Evolutionary conservation across 192 early-diverging fungal genomes (phyloP).

Genomic region (Backusella sp.): DNA sequence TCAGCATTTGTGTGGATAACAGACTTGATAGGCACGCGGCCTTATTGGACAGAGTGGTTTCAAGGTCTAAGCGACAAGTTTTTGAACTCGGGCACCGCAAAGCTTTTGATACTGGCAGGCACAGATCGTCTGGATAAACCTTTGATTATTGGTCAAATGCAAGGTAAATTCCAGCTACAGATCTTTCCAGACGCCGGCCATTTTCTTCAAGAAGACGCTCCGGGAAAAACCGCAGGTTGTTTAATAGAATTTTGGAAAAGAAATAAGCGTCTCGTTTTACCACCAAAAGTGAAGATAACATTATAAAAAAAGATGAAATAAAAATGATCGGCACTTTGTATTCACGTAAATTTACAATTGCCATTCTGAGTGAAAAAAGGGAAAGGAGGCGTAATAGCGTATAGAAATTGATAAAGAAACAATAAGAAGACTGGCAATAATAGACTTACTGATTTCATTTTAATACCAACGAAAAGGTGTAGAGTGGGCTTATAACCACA

Average conservation of each 20-base stretch:
- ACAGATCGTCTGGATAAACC: constrained; percentile 76
- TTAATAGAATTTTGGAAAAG: constrained; percentile 70
- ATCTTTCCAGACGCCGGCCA: constrained; percentile 71
- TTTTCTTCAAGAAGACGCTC: constrained; percentile 71
- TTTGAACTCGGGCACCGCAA: constrained; percentile 55
- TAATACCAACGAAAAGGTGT: background rate
- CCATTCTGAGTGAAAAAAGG: too few relatives aligned
- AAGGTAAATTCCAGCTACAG: constrained; percentile 78
- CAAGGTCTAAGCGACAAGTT: constrained; percentile 69
- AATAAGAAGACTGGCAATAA: background rate
- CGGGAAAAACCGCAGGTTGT: constrained; percentile 50
- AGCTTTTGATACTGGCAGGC: constrained; percentile 67
- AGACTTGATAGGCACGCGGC: constrained; percentile 56
- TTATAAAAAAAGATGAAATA: background rate
- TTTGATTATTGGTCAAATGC: constrained; percentile 80
- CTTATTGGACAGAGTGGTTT: constrained; percentile 73
- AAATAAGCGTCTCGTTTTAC: constrained; percentile 58
- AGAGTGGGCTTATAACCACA: background rate
- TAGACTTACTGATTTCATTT: background rate
- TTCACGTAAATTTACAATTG: too few relatives aligned
- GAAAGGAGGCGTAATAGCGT: too few relatives aligned
- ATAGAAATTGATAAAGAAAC: background rate
- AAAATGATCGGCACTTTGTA: background rate
- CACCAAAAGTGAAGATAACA: constrained; percentile 31
- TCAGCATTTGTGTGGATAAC: constrained; percentile 57